Evolutionary conservation across 352 stramenopile species (phyloP).

Genomic region (Elongisporangium senticosum): DNA sequence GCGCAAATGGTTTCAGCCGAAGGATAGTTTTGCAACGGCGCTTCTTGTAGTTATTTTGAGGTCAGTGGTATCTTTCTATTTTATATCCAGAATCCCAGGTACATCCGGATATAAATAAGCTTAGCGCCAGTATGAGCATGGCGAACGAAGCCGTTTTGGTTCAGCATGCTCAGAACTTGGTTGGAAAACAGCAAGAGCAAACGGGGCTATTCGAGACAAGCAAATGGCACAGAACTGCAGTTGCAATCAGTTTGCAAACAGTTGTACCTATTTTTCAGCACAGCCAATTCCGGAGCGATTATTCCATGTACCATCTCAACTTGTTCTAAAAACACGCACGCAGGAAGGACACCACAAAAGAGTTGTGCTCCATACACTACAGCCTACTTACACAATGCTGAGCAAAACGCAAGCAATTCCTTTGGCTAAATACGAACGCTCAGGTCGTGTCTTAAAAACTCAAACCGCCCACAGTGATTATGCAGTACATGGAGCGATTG

Average conservation of each 20-base stretch:
- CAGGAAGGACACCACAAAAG: too few relatives aligned
- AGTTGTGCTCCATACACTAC: background rate
- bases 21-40: too few relatives aligned
- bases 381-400: background rate
- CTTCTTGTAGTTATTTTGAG: too few relatives aligned
- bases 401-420: background rate
- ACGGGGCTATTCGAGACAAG: background rate
- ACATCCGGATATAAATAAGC: background rate
- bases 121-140: background rate
- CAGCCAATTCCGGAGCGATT: background rate
- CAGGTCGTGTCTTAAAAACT: slow-evolving; percentile 45
- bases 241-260: background rate
- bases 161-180: too few relatives aligned
- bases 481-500: slow-evolving; percentile 87
- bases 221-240: background rate
- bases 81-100: too few relatives aligned
- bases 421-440: background rate
- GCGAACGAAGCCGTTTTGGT: background rate
- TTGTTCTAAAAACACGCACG: background rate
- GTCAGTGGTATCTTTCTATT: too few relatives aligned
- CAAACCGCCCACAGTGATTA: slow-evolving; percentile 82
- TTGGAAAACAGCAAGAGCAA: background rate
- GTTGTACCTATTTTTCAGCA: background rate
- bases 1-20: too few relatives aligned
- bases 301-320: background rate